Evolutionary conservation across 257 asterid species (phyloP).

Genomic region (Apocynum venetum): DNA sequence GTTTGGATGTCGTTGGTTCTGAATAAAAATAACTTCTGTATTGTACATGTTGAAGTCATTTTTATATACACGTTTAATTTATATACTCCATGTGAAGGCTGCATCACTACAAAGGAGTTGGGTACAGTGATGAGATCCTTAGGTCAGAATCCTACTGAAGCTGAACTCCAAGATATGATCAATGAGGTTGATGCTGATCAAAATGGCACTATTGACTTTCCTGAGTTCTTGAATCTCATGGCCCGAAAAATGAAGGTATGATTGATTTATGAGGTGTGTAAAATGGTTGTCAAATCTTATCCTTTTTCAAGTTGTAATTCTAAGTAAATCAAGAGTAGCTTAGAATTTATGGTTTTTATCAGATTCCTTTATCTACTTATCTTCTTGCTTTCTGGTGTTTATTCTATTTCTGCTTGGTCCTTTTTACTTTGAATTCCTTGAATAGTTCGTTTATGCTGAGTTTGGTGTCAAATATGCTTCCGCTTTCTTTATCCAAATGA

Average conservation of each 20-base stretch:
- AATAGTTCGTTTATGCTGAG: background rate
- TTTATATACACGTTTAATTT: background rate
- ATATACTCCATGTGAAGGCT: slow-evolving; percentile 31
- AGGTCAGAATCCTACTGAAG: slow-evolving; percentile 70
- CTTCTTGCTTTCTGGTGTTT: background rate
- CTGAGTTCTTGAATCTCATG: slow-evolving; percentile 69
- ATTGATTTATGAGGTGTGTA: background rate
- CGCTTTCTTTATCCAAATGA: background rate
- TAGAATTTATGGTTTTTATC: too few relatives aligned
- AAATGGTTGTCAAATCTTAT: background rate
- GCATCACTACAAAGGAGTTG: slow-evolving; percentile 64
- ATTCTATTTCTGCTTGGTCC: background rate
- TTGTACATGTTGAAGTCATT: background rate
- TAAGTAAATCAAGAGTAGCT: background rate
- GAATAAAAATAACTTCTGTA: background rate
- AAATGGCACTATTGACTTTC: slow-evolving; percentile 60
- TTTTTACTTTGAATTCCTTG: background rate
- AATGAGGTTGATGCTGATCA: slow-evolving; percentile 68
- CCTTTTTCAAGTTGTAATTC: background rate
- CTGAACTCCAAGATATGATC: slow-evolving; percentile 58
- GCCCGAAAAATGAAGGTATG: slow-evolving; percentile 57
- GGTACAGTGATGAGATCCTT: slow-evolving; percentile 72
- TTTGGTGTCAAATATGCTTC: background rate
- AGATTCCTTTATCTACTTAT: background rate
- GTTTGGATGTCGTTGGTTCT: background rate